phyloP scores from a whole-genome alignment of 805 yeast species.

The Blastobotrys robertii region DNA sequence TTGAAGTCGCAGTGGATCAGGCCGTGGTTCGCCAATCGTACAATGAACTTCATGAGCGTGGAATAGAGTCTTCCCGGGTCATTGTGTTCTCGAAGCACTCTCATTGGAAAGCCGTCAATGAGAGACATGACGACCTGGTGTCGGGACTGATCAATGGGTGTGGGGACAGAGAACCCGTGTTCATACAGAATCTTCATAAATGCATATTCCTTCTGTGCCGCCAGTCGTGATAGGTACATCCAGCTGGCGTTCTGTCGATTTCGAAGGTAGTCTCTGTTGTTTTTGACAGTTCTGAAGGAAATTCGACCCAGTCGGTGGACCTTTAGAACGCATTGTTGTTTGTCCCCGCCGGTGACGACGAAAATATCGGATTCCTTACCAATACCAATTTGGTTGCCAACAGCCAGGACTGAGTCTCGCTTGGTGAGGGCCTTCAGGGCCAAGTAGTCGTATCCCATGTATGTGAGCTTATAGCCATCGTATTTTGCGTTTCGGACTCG shows the following conservation, averaged over 20 bases:
- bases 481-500: slow-evolving; percentile 77
- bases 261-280: slow-evolving; percentile 82
- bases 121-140: slow-evolving; percentile 92
- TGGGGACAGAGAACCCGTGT: slow-evolving; percentile 79
- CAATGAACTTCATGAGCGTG: slow-evolving; percentile 78
- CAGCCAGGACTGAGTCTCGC: slow-evolving; percentile 60
- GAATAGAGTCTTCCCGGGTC: slow-evolving; percentile 67
- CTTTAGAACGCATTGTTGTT: slow-evolving; percentile 66
- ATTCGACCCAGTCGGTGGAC: slow-evolving; percentile 91
- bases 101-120: slow-evolving; percentile 85
- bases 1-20: slow-evolving; percentile 95
- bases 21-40: slow-evolving; percentile 76
- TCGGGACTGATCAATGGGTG: slow-evolving; percentile 79
- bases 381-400: slow-evolving; percentile 86
- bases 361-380: slow-evolving; percentile 97
- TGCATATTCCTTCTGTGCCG: slow-evolving; percentile 87
- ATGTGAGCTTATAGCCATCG: slow-evolving; percentile 87
- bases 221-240: slow-evolving; percentile 85
- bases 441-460: slow-evolving; percentile 83
- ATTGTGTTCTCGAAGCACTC: slow-evolving; percentile 61
- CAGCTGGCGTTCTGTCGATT: slow-evolving; percentile 68
- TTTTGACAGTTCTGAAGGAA: slow-evolving; percentile 85
- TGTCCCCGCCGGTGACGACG: slow-evolving; percentile 60
- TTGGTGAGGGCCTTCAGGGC: slow-evolving; percentile 80
- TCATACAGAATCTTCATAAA: slow-evolving; percentile 70